Percentiles rank a stretch among this genome's conserved stretches.
phyloP scores from a whole-genome alignment of 768 basidiomycete genomes.

The Suillus cothurnatus region DNA sequence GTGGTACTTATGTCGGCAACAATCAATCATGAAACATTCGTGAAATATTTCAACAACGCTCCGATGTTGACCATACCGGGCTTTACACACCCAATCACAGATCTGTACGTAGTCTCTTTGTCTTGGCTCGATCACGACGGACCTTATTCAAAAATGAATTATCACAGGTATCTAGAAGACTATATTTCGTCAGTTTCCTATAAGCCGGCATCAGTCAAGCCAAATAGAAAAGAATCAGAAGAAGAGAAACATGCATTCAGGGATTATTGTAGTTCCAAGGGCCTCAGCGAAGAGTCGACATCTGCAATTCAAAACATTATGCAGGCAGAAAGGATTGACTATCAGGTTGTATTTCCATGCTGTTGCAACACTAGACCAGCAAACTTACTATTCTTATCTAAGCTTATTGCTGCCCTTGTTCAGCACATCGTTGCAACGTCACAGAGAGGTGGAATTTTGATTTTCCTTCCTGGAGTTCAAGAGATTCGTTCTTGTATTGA shows the following conservation, averaged over 20 bases:
- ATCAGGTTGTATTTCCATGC: slow-evolving; percentile 47
- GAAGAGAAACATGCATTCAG: slow-evolving; percentile 48
- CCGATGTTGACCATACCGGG: slow-evolving; percentile 87
- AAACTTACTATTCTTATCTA: slow-evolving; percentile 3
- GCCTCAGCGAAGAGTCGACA: slow-evolving; percentile 53
- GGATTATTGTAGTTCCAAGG: slow-evolving; percentile 49
- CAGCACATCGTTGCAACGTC: slow-evolving; percentile 57
- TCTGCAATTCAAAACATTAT: slow-evolving; percentile 61
- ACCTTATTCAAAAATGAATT: slow-evolving; percentile 3
- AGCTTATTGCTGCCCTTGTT: slow-evolving; percentile 72
- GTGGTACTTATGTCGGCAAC: slow-evolving; percentile 94
- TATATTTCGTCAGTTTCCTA: slow-evolving; percentile 62
- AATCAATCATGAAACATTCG: slow-evolving; percentile 86
- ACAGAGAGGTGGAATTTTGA: slow-evolving; percentile 67
- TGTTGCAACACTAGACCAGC: neutral
- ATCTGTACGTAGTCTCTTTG: slow-evolving; percentile 50
- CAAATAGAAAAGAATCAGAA: slow-evolving; percentile 26
- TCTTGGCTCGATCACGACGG: neutral
- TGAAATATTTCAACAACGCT: slow-evolving; percentile 79
- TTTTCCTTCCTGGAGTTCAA: slow-evolving; percentile 91
- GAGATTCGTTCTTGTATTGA: slow-evolving; percentile 82
- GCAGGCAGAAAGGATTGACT: slow-evolving; percentile 70
- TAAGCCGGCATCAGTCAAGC: slow-evolving; percentile 44
- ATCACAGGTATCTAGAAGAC: slow-evolving; percentile 81
- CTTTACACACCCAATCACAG: slow-evolving; percentile 73